These are phyloP conservation scores for Brassica juncea DNA, from an alignment of 345 rosid species.

Conservation along the genomic window DNA sequence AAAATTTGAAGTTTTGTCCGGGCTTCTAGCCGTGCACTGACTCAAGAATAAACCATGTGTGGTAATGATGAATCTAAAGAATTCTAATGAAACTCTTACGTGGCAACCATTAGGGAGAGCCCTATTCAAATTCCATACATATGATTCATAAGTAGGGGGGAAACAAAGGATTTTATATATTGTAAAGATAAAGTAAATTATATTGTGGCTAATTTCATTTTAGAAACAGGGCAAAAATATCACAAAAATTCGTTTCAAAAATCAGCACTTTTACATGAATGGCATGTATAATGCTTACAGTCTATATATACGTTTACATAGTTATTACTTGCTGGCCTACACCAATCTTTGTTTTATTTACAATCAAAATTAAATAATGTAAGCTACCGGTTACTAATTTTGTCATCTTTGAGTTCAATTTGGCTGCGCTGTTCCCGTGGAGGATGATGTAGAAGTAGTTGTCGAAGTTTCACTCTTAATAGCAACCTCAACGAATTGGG, in stretches of 20 bases:
- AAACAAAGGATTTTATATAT: no score
- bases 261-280: not conserved
- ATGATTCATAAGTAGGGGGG: not conserved
- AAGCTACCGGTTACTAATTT: constrained; percentile 7
- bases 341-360: constrained; percentile 19
- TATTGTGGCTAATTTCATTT: not conserved
- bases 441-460: not conserved
- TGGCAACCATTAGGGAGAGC: not conserved
- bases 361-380: not conserved
- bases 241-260: not conserved
- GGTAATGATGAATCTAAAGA: not conserved
- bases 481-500: constrained; percentile 33
- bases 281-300: not conserved
- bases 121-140: not conserved
- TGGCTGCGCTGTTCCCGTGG: not conserved
- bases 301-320: not conserved
- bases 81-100: not conserved
- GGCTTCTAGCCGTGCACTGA: not conserved
- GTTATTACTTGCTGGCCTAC: not conserved
- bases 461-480: constrained; percentile 7
- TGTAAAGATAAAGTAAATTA: not conserved
- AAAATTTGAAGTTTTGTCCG: not conserved
- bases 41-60: not conserved
- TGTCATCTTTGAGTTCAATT: not conserved
- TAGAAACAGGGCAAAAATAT: not conserved